Conservation (phyloP, 441 rosid species). For the Adansonia madagascariensis region DNA sequence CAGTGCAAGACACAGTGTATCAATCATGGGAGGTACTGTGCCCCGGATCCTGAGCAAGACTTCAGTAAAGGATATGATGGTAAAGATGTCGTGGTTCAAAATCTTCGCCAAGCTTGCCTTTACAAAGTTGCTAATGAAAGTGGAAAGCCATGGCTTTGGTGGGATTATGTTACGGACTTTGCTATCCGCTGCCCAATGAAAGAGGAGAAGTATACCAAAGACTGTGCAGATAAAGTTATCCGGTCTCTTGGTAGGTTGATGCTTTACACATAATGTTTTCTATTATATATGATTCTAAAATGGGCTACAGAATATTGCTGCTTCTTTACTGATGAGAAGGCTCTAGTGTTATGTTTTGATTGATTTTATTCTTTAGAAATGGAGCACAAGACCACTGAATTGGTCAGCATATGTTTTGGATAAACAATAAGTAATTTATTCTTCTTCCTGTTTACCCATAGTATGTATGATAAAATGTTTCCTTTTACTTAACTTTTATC, state of each 20-base stretch:
- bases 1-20: conserved; percentile 87
- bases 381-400: neutral
- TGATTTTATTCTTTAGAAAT: conserved; percentile 10
- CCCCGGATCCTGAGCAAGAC: conserved; percentile 93
- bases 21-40: conserved; percentile 89
- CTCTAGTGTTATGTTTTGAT: neutral
- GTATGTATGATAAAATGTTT: neutral
- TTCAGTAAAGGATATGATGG: conserved; percentile 82
- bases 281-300: conserved; percentile 3
- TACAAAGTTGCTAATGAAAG: conserved; percentile 75
- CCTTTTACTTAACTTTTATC: neutral
- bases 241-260: conserved; percentile 67
- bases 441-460: neutral
- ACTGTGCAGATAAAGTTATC: conserved; percentile 82
- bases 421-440: conserved; percentile 7
- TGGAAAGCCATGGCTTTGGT: conserved; percentile 94
- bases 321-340: neutral
- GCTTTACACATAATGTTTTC: neutral
- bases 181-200: conserved; percentile 92
- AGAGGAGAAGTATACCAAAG: conserved; percentile 67
- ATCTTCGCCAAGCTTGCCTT: conserved; percentile 80
- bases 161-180: conserved; percentile 96
- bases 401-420: too few relatives aligned
- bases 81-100: conserved; percentile 81
- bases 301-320: neutral